Evolutionary conservation across 176 grass and related monocot genomes (phyloP).

Genomic region (Phoenix roebelenii): DNA sequence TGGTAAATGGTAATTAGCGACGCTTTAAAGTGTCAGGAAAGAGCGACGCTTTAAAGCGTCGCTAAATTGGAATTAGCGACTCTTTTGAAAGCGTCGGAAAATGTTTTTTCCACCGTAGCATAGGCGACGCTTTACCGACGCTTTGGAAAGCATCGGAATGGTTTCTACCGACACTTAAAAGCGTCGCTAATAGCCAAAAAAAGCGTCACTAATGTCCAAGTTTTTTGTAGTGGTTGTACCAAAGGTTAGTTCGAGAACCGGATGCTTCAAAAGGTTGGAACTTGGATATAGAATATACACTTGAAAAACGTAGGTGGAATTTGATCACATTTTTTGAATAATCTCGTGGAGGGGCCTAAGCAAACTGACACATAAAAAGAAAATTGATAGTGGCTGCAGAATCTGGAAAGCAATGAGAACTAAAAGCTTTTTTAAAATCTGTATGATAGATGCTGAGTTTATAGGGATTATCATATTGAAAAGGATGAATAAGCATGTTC

Average conservation of each 20-base stretch:
- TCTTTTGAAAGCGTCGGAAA: too few relatives aligned
- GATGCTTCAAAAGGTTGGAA: not conserved
- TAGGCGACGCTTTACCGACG: too few relatives aligned
- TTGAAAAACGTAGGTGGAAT: not conserved
- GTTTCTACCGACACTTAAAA: too few relatives aligned
- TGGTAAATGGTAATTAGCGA: too few relatives aligned
- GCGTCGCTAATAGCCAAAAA: too few relatives aligned
- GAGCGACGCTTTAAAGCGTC: too few relatives aligned
- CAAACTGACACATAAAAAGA: not conserved
- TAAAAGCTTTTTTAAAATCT: not conserved
- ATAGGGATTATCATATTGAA: not conserved
- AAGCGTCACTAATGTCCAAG: too few relatives aligned
- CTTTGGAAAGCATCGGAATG: too few relatives aligned
- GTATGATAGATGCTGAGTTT: not conserved
- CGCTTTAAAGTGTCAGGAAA: too few relatives aligned
- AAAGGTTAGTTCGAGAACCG: not conserved
- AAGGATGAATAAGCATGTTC: not conserved
- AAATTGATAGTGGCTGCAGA: not conserved
- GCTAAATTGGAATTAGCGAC: too few relatives aligned
- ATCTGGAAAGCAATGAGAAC: slow-evolving; percentile 1
- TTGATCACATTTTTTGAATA: not conserved
- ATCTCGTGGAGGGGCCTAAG: not conserved
- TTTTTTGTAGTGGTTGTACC: too few relatives aligned
- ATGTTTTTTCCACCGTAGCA: too few relatives aligned
- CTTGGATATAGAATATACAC: not conserved